Evolutionary conservation across 129 eudicot species (phyloP).

Genomic region (Artemisia annua): DNA sequence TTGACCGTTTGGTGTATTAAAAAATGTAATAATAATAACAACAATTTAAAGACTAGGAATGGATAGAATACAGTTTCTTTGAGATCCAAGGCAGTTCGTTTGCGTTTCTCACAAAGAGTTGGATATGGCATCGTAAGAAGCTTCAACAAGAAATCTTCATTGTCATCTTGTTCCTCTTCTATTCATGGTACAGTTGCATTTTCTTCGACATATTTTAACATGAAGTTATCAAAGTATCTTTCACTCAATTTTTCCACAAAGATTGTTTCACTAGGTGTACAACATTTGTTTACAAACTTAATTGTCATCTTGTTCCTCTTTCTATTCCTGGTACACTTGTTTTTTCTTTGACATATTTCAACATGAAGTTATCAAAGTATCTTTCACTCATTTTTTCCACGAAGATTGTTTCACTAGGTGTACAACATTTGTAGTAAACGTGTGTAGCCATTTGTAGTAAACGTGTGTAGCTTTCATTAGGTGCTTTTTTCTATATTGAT

Average conservation of each 20-base stretch:
- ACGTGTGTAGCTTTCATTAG: too few relatives aligned
- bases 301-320: constrained; percentile 27
- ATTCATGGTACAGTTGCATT: constrained; percentile 23
- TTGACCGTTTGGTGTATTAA: too few relatives aligned
- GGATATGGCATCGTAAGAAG: constrained; percentile 58
- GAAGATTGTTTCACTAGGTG: background rate
- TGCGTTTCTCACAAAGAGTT: constrained; percentile 44
- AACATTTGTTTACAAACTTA: too few relatives aligned
- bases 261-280: background rate
- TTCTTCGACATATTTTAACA: constrained; percentile 64
- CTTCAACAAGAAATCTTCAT: constrained; percentile 42
- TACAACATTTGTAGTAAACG: too few relatives aligned
- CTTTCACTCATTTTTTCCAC: constrained; percentile 52
- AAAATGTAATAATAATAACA: too few relatives aligned
- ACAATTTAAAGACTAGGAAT: background rate
- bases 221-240: constrained; percentile 55
- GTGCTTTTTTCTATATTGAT: too few relatives aligned
- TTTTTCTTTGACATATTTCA: constrained; percentile 51
- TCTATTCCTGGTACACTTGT: constrained; percentile 20
- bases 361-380: constrained; percentile 60
- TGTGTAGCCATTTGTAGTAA: too few relatives aligned
- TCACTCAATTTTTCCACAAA: constrained; percentile 42
- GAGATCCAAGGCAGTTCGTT: constrained; percentile 66
- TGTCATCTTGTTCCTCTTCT: constrained; percentile 26
- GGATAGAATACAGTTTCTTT: constrained; percentile 59